Percentiles rank a stretch among this genome's conserved stretches.
Conservation (phyloP, 2,329 filamentous ascomycete genomes). For the Phaeosphaeriaceae sp. region DNA sequence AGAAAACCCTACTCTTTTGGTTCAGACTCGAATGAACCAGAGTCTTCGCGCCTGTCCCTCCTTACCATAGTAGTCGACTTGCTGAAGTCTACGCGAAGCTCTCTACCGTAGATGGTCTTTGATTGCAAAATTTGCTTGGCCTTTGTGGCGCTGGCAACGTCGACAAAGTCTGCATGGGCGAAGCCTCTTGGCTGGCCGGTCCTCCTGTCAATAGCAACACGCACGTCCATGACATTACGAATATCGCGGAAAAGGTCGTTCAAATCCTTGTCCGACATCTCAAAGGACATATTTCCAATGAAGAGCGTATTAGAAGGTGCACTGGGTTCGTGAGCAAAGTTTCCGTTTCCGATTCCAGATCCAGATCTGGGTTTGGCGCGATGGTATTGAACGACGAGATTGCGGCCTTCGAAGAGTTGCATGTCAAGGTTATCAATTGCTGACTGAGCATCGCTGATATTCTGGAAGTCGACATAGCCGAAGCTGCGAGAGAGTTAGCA, state of each 20-base stretch:
- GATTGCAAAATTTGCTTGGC: slow-evolving; percentile 64
- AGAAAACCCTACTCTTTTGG: not conserved
- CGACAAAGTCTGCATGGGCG: slow-evolving; percentile 80
- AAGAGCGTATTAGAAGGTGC: slow-evolving; percentile 72
- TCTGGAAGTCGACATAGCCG: slow-evolving; percentile 68
- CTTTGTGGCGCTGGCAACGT: slow-evolving; percentile 67
- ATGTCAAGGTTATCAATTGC: slow-evolving; percentile 66
- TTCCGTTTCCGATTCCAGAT: slow-evolving; percentile 3
- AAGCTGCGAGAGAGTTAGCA: slow-evolving; percentile 57
- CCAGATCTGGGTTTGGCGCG: slow-evolving; percentile 19
- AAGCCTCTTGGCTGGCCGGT: slow-evolving; percentile 85
- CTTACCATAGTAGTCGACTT: slow-evolving; percentile 19
- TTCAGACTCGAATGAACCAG: slow-evolving; percentile 15
- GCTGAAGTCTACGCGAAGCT: slow-evolving; percentile 70
- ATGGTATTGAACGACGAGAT: slow-evolving; percentile 67
- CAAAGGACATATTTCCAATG: slow-evolving; percentile 85
- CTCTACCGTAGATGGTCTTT: slow-evolving; percentile 69
- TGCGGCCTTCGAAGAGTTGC: slow-evolving; percentile 68
- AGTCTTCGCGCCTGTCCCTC: slow-evolving; percentile 18
- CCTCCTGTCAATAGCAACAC: slow-evolving; percentile 80
- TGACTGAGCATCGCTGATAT: slow-evolving; percentile 58
- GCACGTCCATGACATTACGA: slow-evolving; percentile 73
- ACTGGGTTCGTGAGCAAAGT: slow-evolving; percentile 31
- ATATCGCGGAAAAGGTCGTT: slow-evolving; percentile 77
- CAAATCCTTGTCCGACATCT: slow-evolving; percentile 83